A percentile compares a stretch with the other conserved stretches of the same genome.
phyloP scores from a whole-genome alignment of 768 basidiomycete species.

The Mycena alexandri region DNA sequence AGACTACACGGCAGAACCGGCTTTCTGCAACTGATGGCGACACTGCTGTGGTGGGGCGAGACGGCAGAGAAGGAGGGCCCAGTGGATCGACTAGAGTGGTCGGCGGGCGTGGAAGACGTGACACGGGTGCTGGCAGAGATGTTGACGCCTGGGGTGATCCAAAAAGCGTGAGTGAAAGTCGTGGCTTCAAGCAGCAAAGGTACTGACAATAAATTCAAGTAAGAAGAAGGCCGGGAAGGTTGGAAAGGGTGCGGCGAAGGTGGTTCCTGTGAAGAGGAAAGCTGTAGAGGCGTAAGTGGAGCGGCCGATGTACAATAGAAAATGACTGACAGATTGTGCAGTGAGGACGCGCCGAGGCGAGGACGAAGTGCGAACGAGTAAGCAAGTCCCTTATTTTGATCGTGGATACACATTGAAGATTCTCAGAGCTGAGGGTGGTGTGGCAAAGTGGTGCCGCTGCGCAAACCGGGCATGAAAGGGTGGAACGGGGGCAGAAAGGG shows the following conservation, averaged over 20 bases:
- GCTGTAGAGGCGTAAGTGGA: background rate
- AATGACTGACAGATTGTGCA: background rate
- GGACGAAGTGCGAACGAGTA: too few relatives aligned
- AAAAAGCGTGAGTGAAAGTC: background rate
- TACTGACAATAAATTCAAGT: background rate
- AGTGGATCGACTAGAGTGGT: background rate
- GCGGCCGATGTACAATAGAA: background rate
- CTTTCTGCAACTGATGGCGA: slow-evolving; percentile 1
- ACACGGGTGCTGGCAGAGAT: slow-evolving; percentile 1
- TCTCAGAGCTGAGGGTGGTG: too few relatives aligned
- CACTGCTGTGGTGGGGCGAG: slow-evolving; percentile 5
- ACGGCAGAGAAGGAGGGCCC: background rate
- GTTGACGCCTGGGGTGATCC: slow-evolving; percentile 2
- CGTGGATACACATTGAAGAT: too few relatives aligned
- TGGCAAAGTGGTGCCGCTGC: too few relatives aligned
- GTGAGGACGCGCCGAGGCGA: too few relatives aligned
- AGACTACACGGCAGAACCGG: background rate
- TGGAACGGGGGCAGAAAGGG: too few relatives aligned
- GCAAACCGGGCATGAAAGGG: too few relatives aligned
- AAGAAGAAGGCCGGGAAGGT: background rate
- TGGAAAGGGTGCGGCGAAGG: background rate
- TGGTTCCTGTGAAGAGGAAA: background rate
- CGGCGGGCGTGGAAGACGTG: background rate
- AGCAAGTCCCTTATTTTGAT: too few relatives aligned
- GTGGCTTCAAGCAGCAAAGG: background rate